These are phyloP conservation scores for Cercospora sojina DNA, from an alignment of 2,329 filamentous ascomycete genomes.

Conservation along the genomic window DNA sequence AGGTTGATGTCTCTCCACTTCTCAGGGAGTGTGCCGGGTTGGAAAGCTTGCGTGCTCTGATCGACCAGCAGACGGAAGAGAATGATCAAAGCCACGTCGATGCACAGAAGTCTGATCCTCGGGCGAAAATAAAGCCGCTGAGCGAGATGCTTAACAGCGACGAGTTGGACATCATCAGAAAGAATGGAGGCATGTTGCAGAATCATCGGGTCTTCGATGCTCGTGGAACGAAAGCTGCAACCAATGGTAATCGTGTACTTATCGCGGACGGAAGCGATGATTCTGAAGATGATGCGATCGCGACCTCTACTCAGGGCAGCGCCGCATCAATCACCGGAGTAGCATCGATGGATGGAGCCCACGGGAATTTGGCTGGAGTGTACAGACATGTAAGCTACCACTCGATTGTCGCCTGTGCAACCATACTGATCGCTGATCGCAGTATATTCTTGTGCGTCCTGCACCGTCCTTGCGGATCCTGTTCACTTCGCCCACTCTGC, in stretches of 20 bases:
- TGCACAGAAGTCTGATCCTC: constrained; percentile 28
- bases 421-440: not conserved
- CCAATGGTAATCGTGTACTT: constrained; percentile 10
- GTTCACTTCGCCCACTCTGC: constrained; percentile 19
- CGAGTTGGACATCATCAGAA: constrained; percentile 17
- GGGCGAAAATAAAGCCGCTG: constrained; percentile 14
- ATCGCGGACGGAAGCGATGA: constrained; percentile 18
- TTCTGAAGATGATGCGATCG: constrained; percentile 4
- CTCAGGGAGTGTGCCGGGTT: constrained; percentile 66
- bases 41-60: constrained; percentile 51
- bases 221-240: not conserved
- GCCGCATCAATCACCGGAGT: not conserved
- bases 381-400: constrained; percentile 18
- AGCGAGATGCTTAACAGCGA: constrained; percentile 18
- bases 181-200: constrained; percentile 16
- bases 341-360: constrained; percentile 1
- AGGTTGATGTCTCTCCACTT: constrained; percentile 68
- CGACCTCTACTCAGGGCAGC: not conserved
- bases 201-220: constrained; percentile 1
- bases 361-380: constrained; percentile 18
- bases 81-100: constrained; percentile 46
- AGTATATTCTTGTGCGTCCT: constrained; percentile 20
- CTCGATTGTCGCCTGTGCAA: not conserved
- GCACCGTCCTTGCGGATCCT: constrained; percentile 16
- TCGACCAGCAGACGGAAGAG: constrained; percentile 3